A percentile compares a stretch with the other conserved stretches of the same genome.
These are phyloP conservation scores for Fagopyrum esculentum DNA, from an alignment of 148 eudicot species.

Conservation along the genomic window DNA sequence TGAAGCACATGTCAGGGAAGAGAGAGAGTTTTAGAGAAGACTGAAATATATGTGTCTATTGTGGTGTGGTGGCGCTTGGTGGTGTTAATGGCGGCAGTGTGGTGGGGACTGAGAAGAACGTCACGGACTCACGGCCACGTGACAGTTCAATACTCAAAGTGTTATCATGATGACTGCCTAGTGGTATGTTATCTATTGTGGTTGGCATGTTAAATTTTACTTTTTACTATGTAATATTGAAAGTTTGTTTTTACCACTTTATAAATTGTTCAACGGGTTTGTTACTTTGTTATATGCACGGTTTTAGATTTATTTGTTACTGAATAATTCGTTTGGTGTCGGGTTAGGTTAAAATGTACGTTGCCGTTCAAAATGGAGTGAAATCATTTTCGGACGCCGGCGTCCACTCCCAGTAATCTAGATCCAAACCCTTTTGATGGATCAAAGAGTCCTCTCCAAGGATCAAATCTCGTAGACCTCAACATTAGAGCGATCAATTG, in stretches of 20 bases:
- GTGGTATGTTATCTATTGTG: not conserved
- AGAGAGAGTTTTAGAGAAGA: not conserved
- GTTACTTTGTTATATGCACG: too few relatives aligned
- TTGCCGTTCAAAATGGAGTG: too few relatives aligned
- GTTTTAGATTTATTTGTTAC: too few relatives aligned
- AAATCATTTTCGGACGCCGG: too few relatives aligned
- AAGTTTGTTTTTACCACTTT: too few relatives aligned
- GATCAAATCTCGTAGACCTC: conserved; percentile 33
- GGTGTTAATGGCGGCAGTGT: not conserved
- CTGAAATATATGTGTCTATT: not conserved
- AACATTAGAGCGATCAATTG: conserved; percentile 49
- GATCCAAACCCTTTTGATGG: not conserved
- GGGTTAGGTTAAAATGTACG: too few relatives aligned
- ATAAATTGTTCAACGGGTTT: too few relatives aligned
- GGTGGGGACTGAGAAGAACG: too few relatives aligned
- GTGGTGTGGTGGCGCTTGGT: not conserved
- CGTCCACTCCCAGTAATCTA: not conserved
- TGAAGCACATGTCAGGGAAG: not conserved
- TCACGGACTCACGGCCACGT: not conserved
- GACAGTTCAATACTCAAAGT: not conserved
- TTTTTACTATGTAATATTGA: too few relatives aligned
- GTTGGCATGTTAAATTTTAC: too few relatives aligned
- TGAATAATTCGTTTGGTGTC: too few relatives aligned
- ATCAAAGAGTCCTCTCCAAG: not conserved
- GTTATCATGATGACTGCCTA: not conserved